These are phyloP conservation scores for Sphagnum fallax DNA, from an alignment of 228 moss, liverwort and hornwort genomes.

Conservation along the genomic window DNA sequence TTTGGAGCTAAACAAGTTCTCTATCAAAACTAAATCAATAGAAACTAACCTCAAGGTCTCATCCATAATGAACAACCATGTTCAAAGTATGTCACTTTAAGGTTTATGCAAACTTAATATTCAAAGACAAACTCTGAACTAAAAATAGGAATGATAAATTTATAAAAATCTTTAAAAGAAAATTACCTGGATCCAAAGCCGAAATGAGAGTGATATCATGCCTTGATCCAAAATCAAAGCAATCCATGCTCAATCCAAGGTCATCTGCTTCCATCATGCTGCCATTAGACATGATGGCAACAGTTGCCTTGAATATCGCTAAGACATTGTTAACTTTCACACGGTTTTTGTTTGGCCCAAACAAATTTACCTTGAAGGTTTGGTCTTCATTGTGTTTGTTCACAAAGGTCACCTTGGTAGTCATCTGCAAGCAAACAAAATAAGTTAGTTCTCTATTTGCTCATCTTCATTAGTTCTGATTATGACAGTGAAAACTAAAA, in stretches of 20 bases:
- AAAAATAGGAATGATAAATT: no score
- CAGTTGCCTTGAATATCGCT: conserved; percentile 3
- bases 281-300: conserved; percentile 5
- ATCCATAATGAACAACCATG: no score
- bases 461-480: no score
- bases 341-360: conserved; percentile 1
- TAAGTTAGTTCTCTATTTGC: no score
- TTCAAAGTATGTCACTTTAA: no score
- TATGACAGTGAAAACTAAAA: no score
- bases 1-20: no score
- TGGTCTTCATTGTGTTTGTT: conserved; percentile 5
- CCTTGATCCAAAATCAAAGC: conserved; percentile 5
- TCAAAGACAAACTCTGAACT: no score
- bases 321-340: conserved; percentile 4
- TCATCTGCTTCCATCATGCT: conserved; percentile 8
- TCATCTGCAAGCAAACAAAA: neutral
- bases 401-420: conserved; percentile 4
- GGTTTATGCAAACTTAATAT: no score
- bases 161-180: neutral
- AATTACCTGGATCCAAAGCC: conserved; percentile 1
- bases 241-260: conserved; percentile 5
- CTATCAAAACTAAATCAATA: no score
- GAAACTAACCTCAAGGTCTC: no score
- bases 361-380: conserved; percentile 6
- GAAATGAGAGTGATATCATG: conserved; percentile 2